These are phyloP conservation scores for Fusarium papillatum DNA, from an alignment of 2,329 filamentous ascomycete species.

Conservation along the genomic window DNA sequence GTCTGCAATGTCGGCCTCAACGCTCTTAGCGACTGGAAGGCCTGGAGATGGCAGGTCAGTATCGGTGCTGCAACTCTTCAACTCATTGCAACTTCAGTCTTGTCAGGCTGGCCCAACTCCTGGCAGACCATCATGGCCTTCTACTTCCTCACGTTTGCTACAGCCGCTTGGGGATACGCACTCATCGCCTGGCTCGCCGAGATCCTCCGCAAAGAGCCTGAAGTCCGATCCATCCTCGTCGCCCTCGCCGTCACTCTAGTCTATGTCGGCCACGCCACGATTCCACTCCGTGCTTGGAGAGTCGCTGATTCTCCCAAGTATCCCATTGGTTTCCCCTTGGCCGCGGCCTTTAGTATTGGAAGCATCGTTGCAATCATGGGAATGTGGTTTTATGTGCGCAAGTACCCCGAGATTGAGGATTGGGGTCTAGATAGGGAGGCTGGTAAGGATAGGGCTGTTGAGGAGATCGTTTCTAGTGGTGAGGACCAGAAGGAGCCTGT, in stretches of 20 bases:
- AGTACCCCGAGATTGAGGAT: slow-evolving; percentile 20
- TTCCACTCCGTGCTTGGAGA: slow-evolving; percentile 38
- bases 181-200: slow-evolving; percentile 47
- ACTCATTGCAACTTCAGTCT: slow-evolving; percentile 49
- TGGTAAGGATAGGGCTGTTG: neutral
- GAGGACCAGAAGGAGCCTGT: slow-evolving; percentile 2
- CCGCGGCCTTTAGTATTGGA: slow-evolving; percentile 34
- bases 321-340: slow-evolving; percentile 35
- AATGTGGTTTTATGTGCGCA: slow-evolving; percentile 32
- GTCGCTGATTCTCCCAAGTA: slow-evolving; percentile 37
- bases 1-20: slow-evolving; percentile 67
- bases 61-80: slow-evolving; percentile 59
- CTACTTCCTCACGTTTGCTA: slow-evolving; percentile 52
- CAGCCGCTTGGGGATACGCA: slow-evolving; percentile 49
- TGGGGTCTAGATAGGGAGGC: slow-evolving; percentile 31
- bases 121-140: slow-evolving; percentile 47
- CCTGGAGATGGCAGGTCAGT: slow-evolving; percentile 64
- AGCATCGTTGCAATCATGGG: slow-evolving; percentile 38
- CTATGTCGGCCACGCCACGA: slow-evolving; percentile 38
- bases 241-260: slow-evolving; percentile 36
- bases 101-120: slow-evolving; percentile 35
- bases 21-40: slow-evolving; percentile 62
- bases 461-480: neutral
- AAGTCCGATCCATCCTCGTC: slow-evolving; percentile 40
- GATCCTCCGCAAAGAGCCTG: slow-evolving; percentile 47